These are phyloP conservation scores for Cenococcum geophilum DNA, from an alignment of 495 filamentous ascomycete genomes.

Conservation along the genomic window DNA sequence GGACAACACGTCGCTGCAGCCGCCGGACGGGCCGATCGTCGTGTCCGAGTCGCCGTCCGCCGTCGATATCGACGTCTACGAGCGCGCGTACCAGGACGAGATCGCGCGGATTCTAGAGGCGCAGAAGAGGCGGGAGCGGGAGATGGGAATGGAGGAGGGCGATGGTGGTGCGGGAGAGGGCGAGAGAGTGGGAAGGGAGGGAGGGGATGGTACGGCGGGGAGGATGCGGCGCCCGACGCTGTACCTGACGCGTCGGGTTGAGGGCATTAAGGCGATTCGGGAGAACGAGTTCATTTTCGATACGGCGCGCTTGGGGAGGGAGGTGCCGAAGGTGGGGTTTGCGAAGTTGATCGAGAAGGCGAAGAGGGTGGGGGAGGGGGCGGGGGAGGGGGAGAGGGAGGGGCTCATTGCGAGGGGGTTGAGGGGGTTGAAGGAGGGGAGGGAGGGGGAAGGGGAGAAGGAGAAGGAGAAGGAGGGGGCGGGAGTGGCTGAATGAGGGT, in stretches of 20 bases:
- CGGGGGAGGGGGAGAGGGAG: neutral
- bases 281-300: slow-evolving; percentile 29
- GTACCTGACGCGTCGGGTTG: slow-evolving; percentile 57
- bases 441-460: neutral
- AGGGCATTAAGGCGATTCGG: slow-evolving; percentile 40
- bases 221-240: slow-evolving; percentile 40
- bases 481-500: neutral
- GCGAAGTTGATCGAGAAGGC: slow-evolving; percentile 17
- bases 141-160: no score
- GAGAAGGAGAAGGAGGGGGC: neutral
- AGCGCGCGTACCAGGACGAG: slow-evolving; percentile 76
- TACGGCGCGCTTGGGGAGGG: slow-evolving; percentile 2
- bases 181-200: no score
- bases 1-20: slow-evolving; percentile 24
- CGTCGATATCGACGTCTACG: slow-evolving; percentile 79
- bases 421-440: neutral
- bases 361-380: slow-evolving; percentile 10
- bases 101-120: slow-evolving; percentile 70
- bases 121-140: slow-evolving; percentile 36
- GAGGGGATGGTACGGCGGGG: no score
- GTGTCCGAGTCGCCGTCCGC: slow-evolving; percentile 77
- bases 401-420: neutral
- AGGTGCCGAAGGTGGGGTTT: slow-evolving; percentile 17
- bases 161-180: no score
- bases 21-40: slow-evolving; percentile 44